These are phyloP conservation scores for Colletotrichum sp. DNA, from an alignment of 2,329 filamentous ascomycete species.

Conservation along the genomic window DNA sequence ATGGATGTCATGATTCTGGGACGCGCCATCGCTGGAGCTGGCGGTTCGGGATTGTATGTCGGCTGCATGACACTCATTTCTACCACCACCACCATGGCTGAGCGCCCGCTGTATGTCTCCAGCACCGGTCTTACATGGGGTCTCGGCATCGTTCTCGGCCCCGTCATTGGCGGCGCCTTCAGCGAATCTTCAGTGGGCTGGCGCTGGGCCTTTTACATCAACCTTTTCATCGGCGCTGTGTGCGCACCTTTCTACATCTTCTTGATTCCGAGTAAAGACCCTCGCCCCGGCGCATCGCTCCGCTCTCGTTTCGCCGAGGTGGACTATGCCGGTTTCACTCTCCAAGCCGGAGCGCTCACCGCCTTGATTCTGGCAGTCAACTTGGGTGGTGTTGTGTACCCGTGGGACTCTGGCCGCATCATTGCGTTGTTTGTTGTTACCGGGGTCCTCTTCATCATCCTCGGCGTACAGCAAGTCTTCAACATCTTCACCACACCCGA, in stretches of 20 bases:
- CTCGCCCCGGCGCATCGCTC: slow-evolving; percentile 23
- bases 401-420: slow-evolving; percentile 47
- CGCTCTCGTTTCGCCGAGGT: slow-evolving; percentile 37
- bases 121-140: slow-evolving; percentile 41
- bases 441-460: slow-evolving; percentile 31
- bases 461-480: slow-evolving; percentile 19
- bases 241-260: slow-evolving; percentile 31
- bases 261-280: slow-evolving; percentile 27
- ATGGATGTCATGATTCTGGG: slow-evolving; percentile 50
- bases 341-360: slow-evolving; percentile 44
- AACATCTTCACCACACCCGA: neutral
- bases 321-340: slow-evolving; percentile 49
- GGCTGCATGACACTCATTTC: neutral
- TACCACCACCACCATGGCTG: neutral
- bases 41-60: slow-evolving; percentile 28
- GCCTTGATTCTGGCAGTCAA: slow-evolving; percentile 51
- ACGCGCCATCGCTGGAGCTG: slow-evolving; percentile 43
- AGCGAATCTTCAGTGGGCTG: slow-evolving; percentile 40
- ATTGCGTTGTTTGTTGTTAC: slow-evolving; percentile 51
- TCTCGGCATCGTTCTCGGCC: slow-evolving; percentile 48
- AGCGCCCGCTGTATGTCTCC: slow-evolving; percentile 14
- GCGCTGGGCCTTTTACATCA: slow-evolving; percentile 56
- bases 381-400: slow-evolving; percentile 53
- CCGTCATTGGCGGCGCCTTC: slow-evolving; percentile 44
- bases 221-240: slow-evolving; percentile 49